Evolutionary conservation across 495 filamentous ascomycete genomes (phyloP), one percentile per base, ranked within the genome.

Genomic region (Penicillium macrosclerotiorum): DNA sequence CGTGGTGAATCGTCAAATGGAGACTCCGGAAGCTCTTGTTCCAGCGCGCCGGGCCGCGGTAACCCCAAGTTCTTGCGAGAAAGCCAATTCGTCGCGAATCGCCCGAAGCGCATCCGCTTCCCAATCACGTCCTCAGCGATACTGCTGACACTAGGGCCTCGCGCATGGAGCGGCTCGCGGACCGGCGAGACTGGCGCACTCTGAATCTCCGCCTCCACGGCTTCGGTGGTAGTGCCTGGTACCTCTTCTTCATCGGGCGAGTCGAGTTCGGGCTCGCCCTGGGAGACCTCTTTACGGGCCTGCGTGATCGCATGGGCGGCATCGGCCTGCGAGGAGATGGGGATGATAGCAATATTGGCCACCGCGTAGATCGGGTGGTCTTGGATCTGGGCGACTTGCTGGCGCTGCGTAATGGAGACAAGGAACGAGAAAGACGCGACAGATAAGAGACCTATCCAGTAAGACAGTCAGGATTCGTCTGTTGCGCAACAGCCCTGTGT

Each of bases 81-180:
- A 52, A 97, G 89, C 92, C 93, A 96, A 51, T 81, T 83, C 48
- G 88, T 80, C 0, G 92, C 88, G 62, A 96, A 96, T 17, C 86
- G 72, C 2, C 92, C 91, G 65, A 96, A 96, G 29, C 77, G 80
- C 1, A 90, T 86, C 44, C 79, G 84, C 47, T 79, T 82, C 5
- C 74, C 76, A 40, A 95, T 87, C 1, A 95, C 90, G 66, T 96
- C 89, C 69, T 94, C 79, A 0, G 84, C 88, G 44, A 93, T 80
- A 34, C 73, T 79, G 42, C 78, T 82, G 19, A 71, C 71, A 30
- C 70, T 73, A 32, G 22, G 41, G 18, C 48, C 51, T 34, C 57
- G 57, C 16, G 47, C 22, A 37, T 65, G 62, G 17, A 30, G 24
- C 9, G 37, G 47, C 33, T 62, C 51, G 27, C 55, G 53, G 11